Base-by-base conservation (phyloP, 2,329 filamentous ascomycete species). In the Xylaria sp. region DNA sequence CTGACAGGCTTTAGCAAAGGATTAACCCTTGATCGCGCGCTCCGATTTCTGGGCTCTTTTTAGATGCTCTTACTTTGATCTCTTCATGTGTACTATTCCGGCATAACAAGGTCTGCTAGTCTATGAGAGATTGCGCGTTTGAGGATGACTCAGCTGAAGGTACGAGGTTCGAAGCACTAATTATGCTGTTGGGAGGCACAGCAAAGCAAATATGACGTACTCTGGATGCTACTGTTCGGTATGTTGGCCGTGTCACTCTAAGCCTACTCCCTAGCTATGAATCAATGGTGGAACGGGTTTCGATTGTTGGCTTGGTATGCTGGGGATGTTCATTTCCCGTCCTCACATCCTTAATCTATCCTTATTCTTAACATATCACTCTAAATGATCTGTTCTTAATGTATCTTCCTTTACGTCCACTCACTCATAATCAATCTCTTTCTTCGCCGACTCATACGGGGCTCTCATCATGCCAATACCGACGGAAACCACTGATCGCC, bases 181-280 rank as follows among this genome's bases (percentile, higher is more conserved):
- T 54, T n/a, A 46, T 8, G 60, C 60, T 13, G 60, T 63, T 55
- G 23, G 23, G 50, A 55, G 50, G 50, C 23, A 34, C 37, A 63
- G 37, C 48, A 54, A 54, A 46, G 23, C 13, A n/a, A 51, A 37
- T 34, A 48, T 52, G 51, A 25, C 18, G 39, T 46, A 46, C 34
- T 55, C 46, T 56, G 10, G 8, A 48, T 4, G 4, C n/a, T 55
- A 60, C 2, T 10, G 34, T 39, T 2, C 39, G 15, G 52, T 51
- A 39, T 23, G n/a, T 51, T 61, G 44, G 46, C 44, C n/a, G 31
- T 46, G 13, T n/a, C 15, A 18, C 13, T 48, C 7, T 25, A n/a
- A 48, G 39, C 15, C n/a, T 10, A 34, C 15, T 28, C 28, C 28
- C 28, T 34, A 18, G 20, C 10, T 20, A 37, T 20, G 6, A 60